Evolutionary conservation across 2,329 filamentous ascomycete species (phyloP).

Genomic region (Fusarium siculi): DNA sequence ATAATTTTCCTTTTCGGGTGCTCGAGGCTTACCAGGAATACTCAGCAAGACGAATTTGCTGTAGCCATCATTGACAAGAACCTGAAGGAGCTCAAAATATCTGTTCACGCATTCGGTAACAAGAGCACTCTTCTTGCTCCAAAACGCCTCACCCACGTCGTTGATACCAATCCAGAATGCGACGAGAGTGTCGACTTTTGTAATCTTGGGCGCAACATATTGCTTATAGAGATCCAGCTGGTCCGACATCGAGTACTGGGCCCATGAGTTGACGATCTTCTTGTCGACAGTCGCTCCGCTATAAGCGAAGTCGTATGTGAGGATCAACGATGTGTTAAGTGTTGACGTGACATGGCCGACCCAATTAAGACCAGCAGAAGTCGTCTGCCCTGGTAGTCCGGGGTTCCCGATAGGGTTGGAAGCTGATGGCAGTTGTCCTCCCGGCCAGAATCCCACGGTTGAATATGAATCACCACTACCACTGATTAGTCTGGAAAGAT

Average conservation of each 20-base stretch:
- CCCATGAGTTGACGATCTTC: conserved; percentile 30
- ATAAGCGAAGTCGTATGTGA: conserved; percentile 38
- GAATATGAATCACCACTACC: conserved; percentile 36
- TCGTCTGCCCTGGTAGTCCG: conserved; percentile 29
- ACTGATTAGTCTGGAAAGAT: not conserved
- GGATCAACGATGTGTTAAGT: conserved; percentile 24
- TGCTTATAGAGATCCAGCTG: conserved; percentile 33
- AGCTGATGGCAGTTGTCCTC: conserved; percentile 16
- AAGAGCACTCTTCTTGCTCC: conserved; percentile 24
- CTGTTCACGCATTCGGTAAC: conserved; percentile 21
- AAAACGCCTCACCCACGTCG: conserved; percentile 35
- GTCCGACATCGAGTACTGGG: conserved; percentile 30
- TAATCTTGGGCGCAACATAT: conserved; percentile 19
- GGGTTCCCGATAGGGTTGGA: conserved; percentile 33
- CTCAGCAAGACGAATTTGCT: conserved; percentile 25
- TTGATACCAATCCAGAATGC: conserved; percentile 39
- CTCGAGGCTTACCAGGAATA: conserved; percentile 7
- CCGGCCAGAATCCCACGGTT: conserved; percentile 31
- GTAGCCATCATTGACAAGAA: conserved; percentile 10
- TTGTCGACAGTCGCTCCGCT: conserved; percentile 38
- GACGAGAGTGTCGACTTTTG: conserved; percentile 1
- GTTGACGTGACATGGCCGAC: conserved; percentile 31
- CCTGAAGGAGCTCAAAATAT: conserved; percentile 33
- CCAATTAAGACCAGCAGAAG: conserved; percentile 35
- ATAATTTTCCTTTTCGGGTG: no score